These are phyloP conservation scores for Phaeomoniella chlamydospora DNA, from an alignment of 2,329 filamentous ascomycete species.

Conservation along the genomic window DNA sequence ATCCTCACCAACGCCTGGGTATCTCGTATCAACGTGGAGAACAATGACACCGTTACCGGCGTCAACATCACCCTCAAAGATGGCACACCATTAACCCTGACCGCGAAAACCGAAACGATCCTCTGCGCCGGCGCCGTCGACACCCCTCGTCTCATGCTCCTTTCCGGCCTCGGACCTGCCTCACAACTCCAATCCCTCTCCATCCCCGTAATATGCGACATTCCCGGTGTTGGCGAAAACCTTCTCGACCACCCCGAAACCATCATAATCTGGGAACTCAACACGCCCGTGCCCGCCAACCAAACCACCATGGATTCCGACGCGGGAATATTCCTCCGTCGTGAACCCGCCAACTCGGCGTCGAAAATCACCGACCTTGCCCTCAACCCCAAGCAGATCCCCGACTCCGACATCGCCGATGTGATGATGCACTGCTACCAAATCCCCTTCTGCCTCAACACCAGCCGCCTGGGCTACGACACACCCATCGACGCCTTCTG, in stretches of 20 bases:
- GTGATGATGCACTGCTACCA: conserved; percentile 97
- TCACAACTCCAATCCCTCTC: conserved; percentile 35
- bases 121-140: conserved; percentile 70
- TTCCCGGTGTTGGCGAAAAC: conserved; percentile 51
- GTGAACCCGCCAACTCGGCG: conserved; percentile 57
- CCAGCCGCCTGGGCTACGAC: conserved; percentile 61
- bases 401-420: conserved; percentile 64
- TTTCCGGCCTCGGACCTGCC: conserved; percentile 38
- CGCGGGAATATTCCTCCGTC: conserved; percentile 74
- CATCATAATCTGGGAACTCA: conserved; percentile 66
- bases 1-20: conserved; percentile 83
- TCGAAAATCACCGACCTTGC: conserved; percentile 21
- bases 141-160: conserved; percentile 53
- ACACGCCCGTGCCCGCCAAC: conserved; percentile 59
- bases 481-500: conserved; percentile 65
- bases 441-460: conserved; percentile 84
- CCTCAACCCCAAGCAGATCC: conserved; percentile 33
- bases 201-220: conserved; percentile 43
- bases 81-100: conserved; percentile 39
- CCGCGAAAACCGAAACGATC: conserved; percentile 60
- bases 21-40: conserved; percentile 61
- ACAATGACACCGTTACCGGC: conserved; percentile 52
- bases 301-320: conserved; percentile 89
- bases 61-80: conserved; percentile 53
- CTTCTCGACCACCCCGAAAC: conserved; percentile 50